Evolutionary conservation across 2,329 filamentous ascomycete genomes (phyloP), one percentile per base, ranked within the genome.

Genomic region (Penicillium sp.): DNA sequence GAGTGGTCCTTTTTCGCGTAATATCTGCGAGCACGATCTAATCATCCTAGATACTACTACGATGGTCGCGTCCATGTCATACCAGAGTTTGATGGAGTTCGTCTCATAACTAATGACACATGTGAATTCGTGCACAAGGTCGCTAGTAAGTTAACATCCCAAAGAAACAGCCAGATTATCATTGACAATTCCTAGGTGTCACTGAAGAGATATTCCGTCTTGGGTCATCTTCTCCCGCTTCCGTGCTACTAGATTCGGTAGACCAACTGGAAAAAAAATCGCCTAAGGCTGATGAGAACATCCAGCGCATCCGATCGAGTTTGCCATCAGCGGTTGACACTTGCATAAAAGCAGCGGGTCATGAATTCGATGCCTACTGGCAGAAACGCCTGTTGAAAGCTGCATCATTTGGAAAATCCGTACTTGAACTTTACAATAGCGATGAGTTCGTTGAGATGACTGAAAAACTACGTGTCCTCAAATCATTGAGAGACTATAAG

Each of bases 401-500:
- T 6, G 94, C 94, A 0, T 97, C 93, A 0, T 97, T 97, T 72
- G 94, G 94, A 60, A 99, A 99, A 74, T 97, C 94, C 0, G 94
- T 97, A 0, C 82, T 99, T 4, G 94, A 97, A 68, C 87, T 97
- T 13, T 99, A 97, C 76, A 97, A 94, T 74, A 97, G 92, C 70
- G 94, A 99, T 69, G 93, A 99, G 63, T 99, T 97, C 75, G 94
- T 99, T 53, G 93, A 97, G 61, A 97, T 97, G 88, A 96, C 92
- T 65, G 93, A 99, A 74, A 94, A 88, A 0, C 78, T 99, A 16
- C 88, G 94, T 16, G 92, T 99, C 0, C 81, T 99, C 47, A 97
- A 97, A 67, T 93, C 93, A 7, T 89, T 93, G 13, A 87, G 94
- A 50, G 95, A 90, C 73, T 97, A 94, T 71, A 90, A 95, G 67